These are phyloP conservation scores for Dichomitus squalens DNA, from an alignment of 1,284 basidiomycete species.

Conservation along the genomic window DNA sequence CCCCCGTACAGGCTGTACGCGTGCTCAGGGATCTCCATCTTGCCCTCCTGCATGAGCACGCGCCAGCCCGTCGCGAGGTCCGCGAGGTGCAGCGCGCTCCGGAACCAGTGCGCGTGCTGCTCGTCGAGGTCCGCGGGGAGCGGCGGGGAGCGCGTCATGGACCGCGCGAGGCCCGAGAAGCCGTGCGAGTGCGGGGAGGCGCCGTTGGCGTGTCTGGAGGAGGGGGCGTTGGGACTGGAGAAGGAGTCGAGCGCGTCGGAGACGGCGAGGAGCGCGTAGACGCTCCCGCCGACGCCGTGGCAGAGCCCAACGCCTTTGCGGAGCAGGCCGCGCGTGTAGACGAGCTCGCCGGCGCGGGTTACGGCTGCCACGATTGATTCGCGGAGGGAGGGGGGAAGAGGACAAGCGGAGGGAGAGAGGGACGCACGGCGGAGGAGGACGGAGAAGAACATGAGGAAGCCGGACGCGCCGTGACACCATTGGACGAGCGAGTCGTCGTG, in stretches of 20 bases:
- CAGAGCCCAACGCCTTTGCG: slow-evolving; percentile 59
- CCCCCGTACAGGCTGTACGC: slow-evolving; percentile 61
- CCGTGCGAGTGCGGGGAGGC: neutral
- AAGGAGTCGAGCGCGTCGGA: slow-evolving; percentile 33
- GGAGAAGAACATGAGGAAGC: slow-evolving; percentile 49
- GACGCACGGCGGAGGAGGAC: slow-evolving; percentile 35
- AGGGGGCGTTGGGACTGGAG: neutral
- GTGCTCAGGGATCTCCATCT: slow-evolving; percentile 49
- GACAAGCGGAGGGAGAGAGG: slow-evolving; percentile 14
- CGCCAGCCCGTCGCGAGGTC: slow-evolving; percentile 42
- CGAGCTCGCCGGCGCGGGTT: slow-evolving; percentile 41
- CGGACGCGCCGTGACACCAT: slow-evolving; percentile 63
- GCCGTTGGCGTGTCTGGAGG: neutral
- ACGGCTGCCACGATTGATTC: slow-evolving; percentile 36
- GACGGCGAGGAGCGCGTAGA: slow-evolving; percentile 52
- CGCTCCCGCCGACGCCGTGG: slow-evolving; percentile 54
- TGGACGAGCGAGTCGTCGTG: slow-evolving; percentile 45
- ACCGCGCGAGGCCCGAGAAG: neutral
- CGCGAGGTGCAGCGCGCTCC: slow-evolving; percentile 48
- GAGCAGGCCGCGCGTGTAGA: slow-evolving; percentile 51
- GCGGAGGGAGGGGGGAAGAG: slow-evolving; percentile 24
- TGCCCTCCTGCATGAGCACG: slow-evolving; percentile 36
- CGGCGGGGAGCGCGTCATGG: neutral
- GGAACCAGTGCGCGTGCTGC: slow-evolving; percentile 28
- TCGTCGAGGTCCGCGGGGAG: neutral